phyloP scores from a whole-genome alignment of 345 rosid genomes.

The Eucalyptus albens region DNA sequence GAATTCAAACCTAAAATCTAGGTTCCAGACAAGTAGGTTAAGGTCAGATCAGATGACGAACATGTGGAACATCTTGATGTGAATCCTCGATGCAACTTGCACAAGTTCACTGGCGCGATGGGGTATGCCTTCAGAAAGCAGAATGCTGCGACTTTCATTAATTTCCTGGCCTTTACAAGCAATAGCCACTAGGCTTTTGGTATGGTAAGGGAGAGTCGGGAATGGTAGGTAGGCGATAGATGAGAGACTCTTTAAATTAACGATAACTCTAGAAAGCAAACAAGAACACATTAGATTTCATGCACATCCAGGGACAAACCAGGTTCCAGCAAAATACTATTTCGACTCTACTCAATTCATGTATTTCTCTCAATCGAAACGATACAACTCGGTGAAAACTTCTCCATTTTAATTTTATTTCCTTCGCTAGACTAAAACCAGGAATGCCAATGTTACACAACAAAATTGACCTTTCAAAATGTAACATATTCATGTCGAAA shows the following conservation, averaged over 20 bases:
- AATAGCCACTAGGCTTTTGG: background rate
- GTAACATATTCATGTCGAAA: background rate
- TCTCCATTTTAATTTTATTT: background rate
- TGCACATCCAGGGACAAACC: background rate
- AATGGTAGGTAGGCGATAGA: background rate
- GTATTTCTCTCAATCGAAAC: background rate
- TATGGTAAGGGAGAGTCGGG: background rate
- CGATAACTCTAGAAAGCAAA: background rate
- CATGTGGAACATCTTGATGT: background rate
- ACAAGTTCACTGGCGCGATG: background rate
- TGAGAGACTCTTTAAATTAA: background rate
- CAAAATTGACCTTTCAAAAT: slow-evolving; percentile 2
- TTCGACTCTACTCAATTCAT: background rate
- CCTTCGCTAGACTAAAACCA: background rate
- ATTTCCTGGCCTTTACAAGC: background rate
- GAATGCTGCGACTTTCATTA: background rate
- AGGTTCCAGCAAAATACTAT: background rate
- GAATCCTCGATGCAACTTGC: background rate
- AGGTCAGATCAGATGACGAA: background rate
- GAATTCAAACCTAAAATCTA: background rate
- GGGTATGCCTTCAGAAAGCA: background rate
- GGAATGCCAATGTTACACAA: background rate
- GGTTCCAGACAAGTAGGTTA: background rate
- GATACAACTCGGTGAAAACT: background rate
- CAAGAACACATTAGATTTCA: background rate